Base-by-base conservation (phyloP, 2,329 filamentous ascomycete genomes). In the Nigrograna mackinnonii region DNA sequence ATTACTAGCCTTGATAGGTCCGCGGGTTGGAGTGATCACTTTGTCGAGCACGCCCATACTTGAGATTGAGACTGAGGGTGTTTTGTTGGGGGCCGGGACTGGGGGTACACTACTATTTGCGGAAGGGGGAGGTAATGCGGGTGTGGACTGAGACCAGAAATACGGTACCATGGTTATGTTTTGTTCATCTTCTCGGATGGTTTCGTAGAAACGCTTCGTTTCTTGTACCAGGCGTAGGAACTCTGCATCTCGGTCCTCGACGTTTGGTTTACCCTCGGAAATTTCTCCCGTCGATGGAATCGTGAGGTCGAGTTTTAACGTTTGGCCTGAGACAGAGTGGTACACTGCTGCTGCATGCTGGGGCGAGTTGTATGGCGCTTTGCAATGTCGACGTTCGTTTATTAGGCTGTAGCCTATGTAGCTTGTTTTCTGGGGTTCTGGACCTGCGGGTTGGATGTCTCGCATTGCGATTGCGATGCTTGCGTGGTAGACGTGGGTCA, bases 21-120 rank as follows among this genome's bases (percentile, higher is more conserved):
- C 31, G 16, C 9, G 49, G 3, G 43, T 47, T 1, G 57, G 57
- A 0, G 40, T 21, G 1, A 75, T 57, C 0, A 72, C 57, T 6
- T 48, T 41, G 17, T 76, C 72, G 2, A 73, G 44, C 22, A 40
- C 38, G 4, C 44, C 44, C 30, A 49, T 42, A n/a, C 44, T 50
- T 16, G 44, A 48, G 7, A 50, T 45, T 1, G 43, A 50, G 7
- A 48, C 46, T 1, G 44, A 48, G 5, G 44, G 40, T 12, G 26
- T 14, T 4, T 14, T 14, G 22, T 50, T 47, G 2, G 44, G 44
- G 9, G 26, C n/a, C 24, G 47, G 49, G 20, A 52, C 19, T 3
- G 47, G 44, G 6, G 28, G 21, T n/a, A n/a, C n/a, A n/a, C n/a
- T n/a, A n/a, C n/a, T n/a, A n/a, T n/a, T n/a, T n/a, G n/a, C n/a